A percentile compares a stretch with the other conserved stretches of the same genome.
Conservation (phyloP, 139 green algal genomes). For the Micractinium conductrix region DNA sequence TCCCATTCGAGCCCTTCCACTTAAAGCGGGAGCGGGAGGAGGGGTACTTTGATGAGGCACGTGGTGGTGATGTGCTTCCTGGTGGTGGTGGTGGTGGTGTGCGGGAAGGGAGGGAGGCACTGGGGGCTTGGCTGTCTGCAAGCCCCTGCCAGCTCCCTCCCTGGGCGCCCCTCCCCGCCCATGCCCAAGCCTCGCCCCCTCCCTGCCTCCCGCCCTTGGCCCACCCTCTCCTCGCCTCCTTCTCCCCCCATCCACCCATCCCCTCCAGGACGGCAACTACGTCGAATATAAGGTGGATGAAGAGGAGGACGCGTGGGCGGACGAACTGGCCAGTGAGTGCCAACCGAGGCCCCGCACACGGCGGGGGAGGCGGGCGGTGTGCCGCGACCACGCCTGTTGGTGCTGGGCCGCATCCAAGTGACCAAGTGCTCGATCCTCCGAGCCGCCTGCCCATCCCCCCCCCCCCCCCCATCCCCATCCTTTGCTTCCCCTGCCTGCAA, state of each 20-base stretch:
- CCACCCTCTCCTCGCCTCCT: background rate
- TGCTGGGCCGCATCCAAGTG: no score
- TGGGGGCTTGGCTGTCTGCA: background rate
- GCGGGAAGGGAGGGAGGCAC: background rate
- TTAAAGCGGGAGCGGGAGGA: constrained; percentile 76
- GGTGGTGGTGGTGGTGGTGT: background rate
- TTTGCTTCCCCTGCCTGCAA: background rate
- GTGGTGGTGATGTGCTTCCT: no score
- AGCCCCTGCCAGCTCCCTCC: background rate
- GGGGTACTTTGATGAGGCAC: constrained; percentile 64
- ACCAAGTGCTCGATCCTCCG: no score
- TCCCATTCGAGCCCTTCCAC: constrained; percentile 90
- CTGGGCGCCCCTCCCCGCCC: background rate
- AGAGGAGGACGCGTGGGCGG: constrained; percentile 73
- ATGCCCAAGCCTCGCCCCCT: background rate
- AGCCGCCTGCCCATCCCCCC: no score
- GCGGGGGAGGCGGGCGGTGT: no score
- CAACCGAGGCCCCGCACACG: no score
- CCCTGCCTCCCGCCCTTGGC: background rate
- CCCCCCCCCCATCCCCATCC: no score
- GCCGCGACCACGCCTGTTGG: no score
- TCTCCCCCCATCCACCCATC: background rate
- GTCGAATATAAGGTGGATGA: constrained; percentile 67
- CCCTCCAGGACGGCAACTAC: constrained; percentile 69
- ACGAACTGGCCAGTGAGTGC: constrained; percentile 52